Percentiles rank a stretch among this genome's conserved stretches.
These are phyloP conservation scores for Candolleomyces efflorescens DNA, from an alignment of 768 basidiomycete species.

Conservation along the genomic window DNA sequence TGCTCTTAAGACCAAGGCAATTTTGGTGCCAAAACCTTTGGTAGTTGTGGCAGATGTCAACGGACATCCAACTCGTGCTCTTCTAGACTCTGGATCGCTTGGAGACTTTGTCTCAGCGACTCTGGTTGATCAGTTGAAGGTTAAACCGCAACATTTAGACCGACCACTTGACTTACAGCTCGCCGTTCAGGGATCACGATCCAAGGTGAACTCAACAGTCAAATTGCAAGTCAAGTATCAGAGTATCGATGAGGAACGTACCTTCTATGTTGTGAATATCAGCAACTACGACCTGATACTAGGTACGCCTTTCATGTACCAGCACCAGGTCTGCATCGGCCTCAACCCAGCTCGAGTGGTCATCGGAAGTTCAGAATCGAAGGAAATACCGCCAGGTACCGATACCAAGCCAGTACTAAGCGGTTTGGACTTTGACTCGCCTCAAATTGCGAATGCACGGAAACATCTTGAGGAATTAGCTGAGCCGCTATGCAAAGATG, in stretches of 20 bases:
- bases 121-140: slow-evolving; percentile 29
- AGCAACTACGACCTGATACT: slow-evolving; percentile 37
- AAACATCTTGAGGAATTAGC: neutral
- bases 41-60: slow-evolving; percentile 25
- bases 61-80: slow-evolving; percentile 22
- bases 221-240: slow-evolving; percentile 27
- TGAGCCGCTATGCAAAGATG: neutral
- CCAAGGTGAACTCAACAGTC: slow-evolving; percentile 25
- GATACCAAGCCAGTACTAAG: neutral
- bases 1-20: neutral
- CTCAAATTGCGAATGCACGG: neutral
- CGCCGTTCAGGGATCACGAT: slow-evolving; percentile 32
- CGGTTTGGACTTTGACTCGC: neutral
- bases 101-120: slow-evolving; percentile 36
- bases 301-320: slow-evolving; percentile 34
- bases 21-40: slow-evolving; percentile 23
- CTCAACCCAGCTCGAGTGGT: slow-evolving; percentile 21
- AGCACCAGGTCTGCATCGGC: slow-evolving; percentile 23
- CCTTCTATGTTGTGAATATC: slow-evolving; percentile 35
- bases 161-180: slow-evolving; percentile 31
- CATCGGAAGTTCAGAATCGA: slow-evolving; percentile 16
- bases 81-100: slow-evolving; percentile 32
- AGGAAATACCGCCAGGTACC: neutral
- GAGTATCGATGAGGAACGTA: slow-evolving; percentile 16
- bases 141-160: slow-evolving; percentile 16